Percentiles rank a stretch among this genome's conserved stretches.
Evolutionary conservation across 2,329 filamentous ascomycete genomes (phyloP).

Genomic region (Colletotrichum karsti): DNA sequence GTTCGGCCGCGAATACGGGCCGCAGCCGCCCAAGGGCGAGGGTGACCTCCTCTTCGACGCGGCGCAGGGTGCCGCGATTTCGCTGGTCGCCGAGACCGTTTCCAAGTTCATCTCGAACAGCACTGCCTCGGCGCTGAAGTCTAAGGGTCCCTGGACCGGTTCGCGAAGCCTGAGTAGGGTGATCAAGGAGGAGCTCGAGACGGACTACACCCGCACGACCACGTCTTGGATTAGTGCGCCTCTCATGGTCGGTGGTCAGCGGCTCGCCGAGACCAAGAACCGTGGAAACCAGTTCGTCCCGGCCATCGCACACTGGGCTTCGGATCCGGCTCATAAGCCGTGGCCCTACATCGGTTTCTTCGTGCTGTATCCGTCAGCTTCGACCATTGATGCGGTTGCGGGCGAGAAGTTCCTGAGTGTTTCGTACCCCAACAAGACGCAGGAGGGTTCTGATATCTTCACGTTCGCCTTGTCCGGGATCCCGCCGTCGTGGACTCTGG

Average conservation of each 20-base stretch:
- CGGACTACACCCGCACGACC: slow-evolving; percentile 38
- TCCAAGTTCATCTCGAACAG: slow-evolving; percentile 37
- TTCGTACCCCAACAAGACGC: slow-evolving; percentile 49
- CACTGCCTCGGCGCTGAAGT: slow-evolving; percentile 37
- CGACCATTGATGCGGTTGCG: slow-evolving; percentile 49
- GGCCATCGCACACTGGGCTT: slow-evolving; percentile 55
- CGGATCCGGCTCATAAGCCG: slow-evolving; percentile 46
- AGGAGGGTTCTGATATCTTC: slow-evolving; percentile 47
- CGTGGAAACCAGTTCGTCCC: slow-evolving; percentile 52
- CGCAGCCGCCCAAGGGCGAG: slow-evolving; percentile 46
- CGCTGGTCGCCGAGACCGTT: slow-evolving; percentile 45
- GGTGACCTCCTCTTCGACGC: slow-evolving; percentile 50
- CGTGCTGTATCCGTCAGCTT: slow-evolving; percentile 50
- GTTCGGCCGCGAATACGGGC: slow-evolving; percentile 47
- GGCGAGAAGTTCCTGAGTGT: slow-evolving; percentile 41
- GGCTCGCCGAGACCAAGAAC: slow-evolving; percentile 44
- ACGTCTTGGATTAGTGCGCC: slow-evolving; percentile 51
- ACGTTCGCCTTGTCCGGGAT: slow-evolving; percentile 48
- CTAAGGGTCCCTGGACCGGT: slow-evolving; percentile 42
- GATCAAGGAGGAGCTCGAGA: slow-evolving; percentile 43
- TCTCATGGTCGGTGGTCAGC: slow-evolving; percentile 51
- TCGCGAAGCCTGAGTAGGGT: slow-evolving; percentile 44
- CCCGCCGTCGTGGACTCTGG: slow-evolving; percentile 47
- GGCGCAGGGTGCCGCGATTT: slow-evolving; percentile 48
- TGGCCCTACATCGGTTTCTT: slow-evolving; percentile 50